phyloP scores from a whole-genome alignment of 75 land plant species.

The Sequoia sempervirens region DNA sequence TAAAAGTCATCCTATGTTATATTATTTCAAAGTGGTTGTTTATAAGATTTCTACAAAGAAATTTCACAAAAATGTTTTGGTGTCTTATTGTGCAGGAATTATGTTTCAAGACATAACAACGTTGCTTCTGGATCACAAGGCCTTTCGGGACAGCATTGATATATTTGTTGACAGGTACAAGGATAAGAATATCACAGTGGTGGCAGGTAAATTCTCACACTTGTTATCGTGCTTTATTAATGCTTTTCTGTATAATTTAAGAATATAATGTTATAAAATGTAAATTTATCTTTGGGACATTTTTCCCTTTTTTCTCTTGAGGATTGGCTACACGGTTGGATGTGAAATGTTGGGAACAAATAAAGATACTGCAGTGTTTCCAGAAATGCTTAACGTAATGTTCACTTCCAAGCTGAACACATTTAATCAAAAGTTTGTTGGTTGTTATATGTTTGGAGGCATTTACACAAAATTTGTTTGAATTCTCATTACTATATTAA shows the following conservation, averaged over 20 bases:
- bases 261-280: no score
- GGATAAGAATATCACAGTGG: conserved; percentile 63
- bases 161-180: conserved; percentile 75
- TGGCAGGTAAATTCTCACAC: conserved; percentile 55
- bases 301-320: neutral
- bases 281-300: neutral
- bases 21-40: neutral
- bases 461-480: neutral
- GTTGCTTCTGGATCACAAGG: conserved; percentile 68
- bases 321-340: neutral
- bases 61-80: conserved; percentile 4
- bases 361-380: no score
- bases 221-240: neutral
- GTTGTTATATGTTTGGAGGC: neutral
- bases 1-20: no score
- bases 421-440: neutral
- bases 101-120: conserved; percentile 88
- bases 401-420: neutral
- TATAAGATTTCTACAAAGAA: neutral
- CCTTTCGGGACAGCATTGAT: conserved; percentile 77
- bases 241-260: neutral
- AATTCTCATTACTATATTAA: neutral
- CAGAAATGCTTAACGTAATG: neutral
- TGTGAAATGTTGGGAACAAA: no score
- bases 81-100: conserved; percentile 44